These are phyloP conservation scores for Sphaerulina vaccinii DNA, from an alignment of 2,329 filamentous ascomycete genomes.

Conservation along the genomic window DNA sequence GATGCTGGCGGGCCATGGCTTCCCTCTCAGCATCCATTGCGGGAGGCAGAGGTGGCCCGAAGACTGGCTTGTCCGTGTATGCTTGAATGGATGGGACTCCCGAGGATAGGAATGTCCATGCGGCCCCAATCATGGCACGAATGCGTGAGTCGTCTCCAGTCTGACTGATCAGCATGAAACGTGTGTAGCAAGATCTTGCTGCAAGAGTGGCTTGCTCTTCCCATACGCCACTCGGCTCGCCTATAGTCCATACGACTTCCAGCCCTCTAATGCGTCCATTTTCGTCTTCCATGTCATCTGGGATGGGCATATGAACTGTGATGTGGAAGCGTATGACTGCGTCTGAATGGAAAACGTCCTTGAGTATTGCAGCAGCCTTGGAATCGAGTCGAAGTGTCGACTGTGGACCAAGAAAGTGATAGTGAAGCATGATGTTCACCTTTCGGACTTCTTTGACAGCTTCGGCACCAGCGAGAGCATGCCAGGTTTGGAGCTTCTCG, in stretches of 20 bases:
- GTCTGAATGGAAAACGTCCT: background rate
- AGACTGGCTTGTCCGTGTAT: background rate
- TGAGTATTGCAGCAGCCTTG: background rate
- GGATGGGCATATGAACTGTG: too few relatives aligned
- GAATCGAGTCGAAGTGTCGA: background rate
- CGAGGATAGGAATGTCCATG: too few relatives aligned
- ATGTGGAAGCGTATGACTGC: too few relatives aligned
- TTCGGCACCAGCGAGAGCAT: background rate
- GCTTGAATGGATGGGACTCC: background rate
- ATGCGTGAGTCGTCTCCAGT: too few relatives aligned
- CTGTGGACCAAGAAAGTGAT: background rate
- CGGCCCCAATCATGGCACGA: too few relatives aligned
- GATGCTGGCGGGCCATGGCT: background rate
- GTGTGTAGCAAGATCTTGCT: too few relatives aligned
- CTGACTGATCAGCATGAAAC: too few relatives aligned
- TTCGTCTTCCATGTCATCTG: too few relatives aligned
- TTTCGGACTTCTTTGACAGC: background rate
- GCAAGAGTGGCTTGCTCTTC: too few relatives aligned
- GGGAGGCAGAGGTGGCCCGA: background rate
- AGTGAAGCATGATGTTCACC: background rate
- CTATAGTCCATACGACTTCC: too few relatives aligned
- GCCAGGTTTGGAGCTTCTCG: background rate
- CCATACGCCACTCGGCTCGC: too few relatives aligned
- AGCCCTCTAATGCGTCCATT: too few relatives aligned
- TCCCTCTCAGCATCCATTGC: background rate